Percentiles rank a stretch among this genome's conserved stretches.
Conservation (phyloP, 352 stramenopile genomes). For the Blastocystis sp. region DNA sequence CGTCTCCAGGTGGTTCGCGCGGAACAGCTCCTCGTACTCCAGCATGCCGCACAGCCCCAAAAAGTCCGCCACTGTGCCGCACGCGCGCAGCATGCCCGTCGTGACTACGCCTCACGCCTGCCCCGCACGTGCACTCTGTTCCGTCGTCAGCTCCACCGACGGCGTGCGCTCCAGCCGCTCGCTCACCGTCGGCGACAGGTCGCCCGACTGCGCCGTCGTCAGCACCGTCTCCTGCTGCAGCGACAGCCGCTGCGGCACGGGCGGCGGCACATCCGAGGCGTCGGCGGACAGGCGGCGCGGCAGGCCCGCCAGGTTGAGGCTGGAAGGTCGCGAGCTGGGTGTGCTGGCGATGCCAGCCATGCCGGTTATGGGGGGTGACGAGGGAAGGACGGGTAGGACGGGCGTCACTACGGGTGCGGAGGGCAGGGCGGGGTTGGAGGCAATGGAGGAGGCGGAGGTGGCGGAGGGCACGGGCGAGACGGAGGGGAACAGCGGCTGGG, state of each 20-base stretch:
- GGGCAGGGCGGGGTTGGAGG: background rate
- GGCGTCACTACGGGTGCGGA: background rate
- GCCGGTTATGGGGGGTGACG: background rate
- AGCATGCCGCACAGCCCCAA: background rate
- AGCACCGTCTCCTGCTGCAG: too few species aligned
- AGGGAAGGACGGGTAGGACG: background rate
- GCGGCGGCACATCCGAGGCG: too few species aligned
- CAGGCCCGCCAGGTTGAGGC: too few species aligned
- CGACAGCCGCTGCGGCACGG: too few species aligned
- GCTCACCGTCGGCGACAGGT: too few species aligned
- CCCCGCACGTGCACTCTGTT: background rate
- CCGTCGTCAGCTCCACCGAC: too few species aligned
- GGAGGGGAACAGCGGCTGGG: background rate
- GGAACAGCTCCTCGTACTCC: slow-evolving; percentile 5
- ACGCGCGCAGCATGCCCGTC: background rate
- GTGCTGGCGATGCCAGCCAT: background rate
- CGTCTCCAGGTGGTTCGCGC: background rate
- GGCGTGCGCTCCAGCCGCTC: too few species aligned
- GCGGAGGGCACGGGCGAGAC: background rate
- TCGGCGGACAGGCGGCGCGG: too few species aligned
- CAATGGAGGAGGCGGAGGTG: too few species aligned
- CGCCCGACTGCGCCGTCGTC: too few species aligned
- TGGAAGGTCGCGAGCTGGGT: background rate
- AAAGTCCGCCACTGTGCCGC: background rate
- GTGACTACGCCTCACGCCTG: too few species aligned